Base-by-base conservation (phyloP, 306 rosid species). In the Prunus armeniaca region DNA sequence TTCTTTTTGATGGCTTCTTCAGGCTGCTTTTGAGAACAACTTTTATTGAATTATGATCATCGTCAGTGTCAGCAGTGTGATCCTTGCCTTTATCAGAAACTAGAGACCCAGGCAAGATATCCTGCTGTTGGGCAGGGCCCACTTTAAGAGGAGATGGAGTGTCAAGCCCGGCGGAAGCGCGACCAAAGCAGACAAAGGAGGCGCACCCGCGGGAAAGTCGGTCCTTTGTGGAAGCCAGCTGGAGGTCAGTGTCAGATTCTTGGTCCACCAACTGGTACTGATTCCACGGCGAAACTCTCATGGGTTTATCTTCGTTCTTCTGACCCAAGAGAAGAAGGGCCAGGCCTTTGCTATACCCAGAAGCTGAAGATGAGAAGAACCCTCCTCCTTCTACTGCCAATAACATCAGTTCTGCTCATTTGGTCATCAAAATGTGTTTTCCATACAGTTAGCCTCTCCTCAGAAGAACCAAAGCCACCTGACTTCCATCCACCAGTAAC, bases 361-460 rank as follows among this genome's bases (percentile, higher is more conserved):
- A 87, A 69, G 98, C 97, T 74, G 98, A 94, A 87, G 98, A 84
- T 77, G 98, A 95, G 90, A 95, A 95, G 90, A 95, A 92, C 67
- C 97, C 96, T 76, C 99, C 96, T 80, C 97, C 99, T 87, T 92
- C 97, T 84, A 90, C 97, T 86, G 97, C 96, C 77, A 95, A 84
- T 92, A 95, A 87, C 97, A 95, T 92, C 89, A 88, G 99, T 83
- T 88, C 93, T 88, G 82, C 96, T 90, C 97, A 92, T 95, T 78
- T 88, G 96, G 87, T 30, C 86, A 82, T 88, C 92, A 83, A 82
- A 81, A 76, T 76, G 6, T 65, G 47, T 72, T 66, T 84, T 86
- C 70, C 84, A 34, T 72, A 62, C 58, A 46, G 75, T 75, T 78
- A 20, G 82, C 86, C 80, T 62, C 90, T 82, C 80, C 71, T 74